Evolutionary conservation across 176 grass and related monocot genomes (phyloP).

Genomic region (Pontederia crassipes): DNA sequence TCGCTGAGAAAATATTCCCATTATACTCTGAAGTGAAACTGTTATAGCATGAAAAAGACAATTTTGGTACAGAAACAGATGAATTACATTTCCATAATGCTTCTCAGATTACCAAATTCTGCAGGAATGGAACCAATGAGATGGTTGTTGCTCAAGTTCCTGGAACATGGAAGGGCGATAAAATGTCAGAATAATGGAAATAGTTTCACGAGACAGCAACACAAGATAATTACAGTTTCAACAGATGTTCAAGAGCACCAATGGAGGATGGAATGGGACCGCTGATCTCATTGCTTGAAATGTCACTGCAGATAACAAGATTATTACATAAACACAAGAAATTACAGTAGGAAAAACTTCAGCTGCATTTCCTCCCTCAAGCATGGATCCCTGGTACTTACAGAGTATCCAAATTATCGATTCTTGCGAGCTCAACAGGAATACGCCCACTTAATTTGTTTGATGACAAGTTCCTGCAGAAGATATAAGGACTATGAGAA

Average conservation of each 20-base stretch:
- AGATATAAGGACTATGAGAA: neutral
- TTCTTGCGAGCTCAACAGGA: conserved; percentile 76
- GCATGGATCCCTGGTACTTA: conserved; percentile 26
- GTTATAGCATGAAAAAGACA: neutral
- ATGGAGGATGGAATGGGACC: conserved; percentile 72
- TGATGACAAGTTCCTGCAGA: conserved; percentile 71
- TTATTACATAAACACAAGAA: conserved; percentile 6
- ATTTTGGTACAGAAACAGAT: no score
- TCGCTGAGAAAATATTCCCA: neutral
- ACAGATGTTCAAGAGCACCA: conserved; percentile 80
- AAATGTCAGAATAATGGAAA: conserved; percentile 5
- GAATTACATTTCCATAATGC: conserved; percentile 89
- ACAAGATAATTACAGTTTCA: conserved; percentile 51
- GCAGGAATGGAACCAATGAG: conserved; percentile 63
- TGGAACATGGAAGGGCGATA: conserved; percentile 21
- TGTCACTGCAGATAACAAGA: conserved; percentile 36
- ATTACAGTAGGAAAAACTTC: neutral
- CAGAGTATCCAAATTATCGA: conserved; percentile 94
- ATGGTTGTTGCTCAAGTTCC: conserved; percentile 89
- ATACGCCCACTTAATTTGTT: conserved; percentile 76
- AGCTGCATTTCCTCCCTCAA: neutral
- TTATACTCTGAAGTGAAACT: neutral
- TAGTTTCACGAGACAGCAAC: neutral
- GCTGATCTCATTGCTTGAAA: conserved; percentile 74
- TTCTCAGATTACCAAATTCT: conserved; percentile 90